Evolutionary conservation across 139 green algal species (phyloP).

Genomic region (Pedinophyceae sp.): DNA sequence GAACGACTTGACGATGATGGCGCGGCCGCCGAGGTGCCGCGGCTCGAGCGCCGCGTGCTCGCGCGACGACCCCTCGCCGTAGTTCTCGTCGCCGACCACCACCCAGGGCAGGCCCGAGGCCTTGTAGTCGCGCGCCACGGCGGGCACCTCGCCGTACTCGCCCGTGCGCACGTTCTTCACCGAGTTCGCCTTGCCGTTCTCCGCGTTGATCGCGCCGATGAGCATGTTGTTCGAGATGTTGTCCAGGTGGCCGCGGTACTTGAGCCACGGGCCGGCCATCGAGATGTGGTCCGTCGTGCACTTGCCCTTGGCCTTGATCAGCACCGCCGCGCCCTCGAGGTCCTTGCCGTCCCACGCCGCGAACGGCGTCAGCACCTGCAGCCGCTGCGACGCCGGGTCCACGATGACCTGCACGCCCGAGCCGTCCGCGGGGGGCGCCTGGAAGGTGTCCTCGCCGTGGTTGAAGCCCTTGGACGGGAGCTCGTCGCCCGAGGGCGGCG

Average conservation of each 20-base stretch:
- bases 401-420: conserved; percentile 34
- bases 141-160: conserved; percentile 45
- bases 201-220: conserved; percentile 81
- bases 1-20: conserved; percentile 87
- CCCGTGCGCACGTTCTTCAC: conserved; percentile 46
- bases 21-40: conserved; percentile 67
- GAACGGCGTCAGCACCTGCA: conserved; percentile 84
- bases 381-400: conserved; percentile 49
- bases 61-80: conserved; percentile 69
- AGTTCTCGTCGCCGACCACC: conserved; percentile 85
- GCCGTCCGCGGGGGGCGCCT: conserved; percentile 7
- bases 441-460: conserved; percentile 33
- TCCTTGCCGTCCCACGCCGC: conserved; percentile 61
- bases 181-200: conserved; percentile 68
- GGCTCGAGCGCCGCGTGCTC: conserved; percentile 91
- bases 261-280: conserved; percentile 92
- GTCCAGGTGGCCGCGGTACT: conserved; percentile 92
- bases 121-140: conserved; percentile 69
- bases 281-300: conserved; percentile 96
- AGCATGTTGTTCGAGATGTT: conserved; percentile 98
- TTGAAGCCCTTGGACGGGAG: conserved; percentile 70
- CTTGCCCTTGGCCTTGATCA: conserved; percentile 78
- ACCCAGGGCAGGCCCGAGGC: conserved; percentile 54
- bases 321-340: conserved; percentile 17
- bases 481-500: conserved; percentile 66